These are phyloP conservation scores for Rutstroemia sp. DNA, from an alignment of 2,329 filamentous ascomycete species.

Conservation along the genomic window DNA sequence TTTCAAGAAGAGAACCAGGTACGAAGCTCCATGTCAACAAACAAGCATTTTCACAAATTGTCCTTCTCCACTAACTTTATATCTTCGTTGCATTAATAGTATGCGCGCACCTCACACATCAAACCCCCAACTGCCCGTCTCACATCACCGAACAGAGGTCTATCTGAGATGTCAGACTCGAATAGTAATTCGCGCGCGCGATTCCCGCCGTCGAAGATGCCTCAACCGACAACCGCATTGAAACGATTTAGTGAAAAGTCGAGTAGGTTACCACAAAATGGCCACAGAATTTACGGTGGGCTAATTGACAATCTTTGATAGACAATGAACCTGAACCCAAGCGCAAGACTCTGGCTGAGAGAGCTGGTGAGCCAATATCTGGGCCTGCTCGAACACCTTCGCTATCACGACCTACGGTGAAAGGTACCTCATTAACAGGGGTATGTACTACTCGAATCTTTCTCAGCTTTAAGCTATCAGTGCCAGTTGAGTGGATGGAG, in stretches of 20 bases:
- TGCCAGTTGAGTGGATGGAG: too few relatives aligned
- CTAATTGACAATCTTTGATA: conserved; percentile 24
- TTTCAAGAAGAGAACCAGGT: conserved; percentile 24
- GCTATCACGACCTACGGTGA: conserved; percentile 33
- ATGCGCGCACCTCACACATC: conserved; percentile 23
- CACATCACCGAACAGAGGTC: conserved; percentile 29
- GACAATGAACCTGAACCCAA: conserved; percentile 50
- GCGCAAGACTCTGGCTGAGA: conserved; percentile 50
- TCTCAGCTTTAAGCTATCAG: neutral
- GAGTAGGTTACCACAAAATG: conserved; percentile 13
- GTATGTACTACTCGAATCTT: conserved; percentile 13
- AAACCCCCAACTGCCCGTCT: conserved; percentile 22
- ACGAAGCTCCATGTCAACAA: conserved; percentile 5
- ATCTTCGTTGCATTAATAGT: conserved; percentile 11
- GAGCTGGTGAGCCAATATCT: conserved; percentile 43
- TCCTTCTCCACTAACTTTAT: conserved; percentile 5
- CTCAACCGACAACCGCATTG: conserved; percentile 32
- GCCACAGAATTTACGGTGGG: neutral
- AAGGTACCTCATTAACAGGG: conserved; percentile 21
- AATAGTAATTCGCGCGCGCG: conserved; percentile 49
- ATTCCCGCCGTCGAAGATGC: conserved; percentile 33
- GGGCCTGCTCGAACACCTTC: conserved; percentile 33
- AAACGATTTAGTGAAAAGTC: conserved; percentile 39
- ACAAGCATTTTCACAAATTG: neutral
- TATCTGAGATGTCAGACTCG: conserved; percentile 52